A percentile compares a stretch with the other conserved stretches of the same genome.
These are phyloP conservation scores for Thraustochytrium sp. DNA, from an alignment of 352 stramenopile genomes.

Conservation along the genomic window DNA sequence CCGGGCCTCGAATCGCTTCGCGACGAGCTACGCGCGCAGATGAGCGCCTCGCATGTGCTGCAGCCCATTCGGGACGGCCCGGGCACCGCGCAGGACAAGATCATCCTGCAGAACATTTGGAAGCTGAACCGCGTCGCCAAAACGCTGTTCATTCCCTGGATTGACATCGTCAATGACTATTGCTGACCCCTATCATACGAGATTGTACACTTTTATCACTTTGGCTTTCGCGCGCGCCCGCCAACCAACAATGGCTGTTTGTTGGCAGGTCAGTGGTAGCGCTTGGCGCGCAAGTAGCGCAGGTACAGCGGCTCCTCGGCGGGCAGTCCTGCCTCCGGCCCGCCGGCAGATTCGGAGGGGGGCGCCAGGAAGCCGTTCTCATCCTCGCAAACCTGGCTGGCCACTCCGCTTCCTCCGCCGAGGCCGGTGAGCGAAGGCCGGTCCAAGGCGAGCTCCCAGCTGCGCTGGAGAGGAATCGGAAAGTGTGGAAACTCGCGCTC, in stretches of 20 bases:
- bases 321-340: background rate
- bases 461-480: background rate
- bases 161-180: slow-evolving; percentile 6
- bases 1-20: background rate
- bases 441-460: background rate
- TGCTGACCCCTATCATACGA: background rate
- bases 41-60: background rate
- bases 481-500: background rate
- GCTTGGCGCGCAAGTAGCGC: background rate
- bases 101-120: slow-evolving; percentile 4
- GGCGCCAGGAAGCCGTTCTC: no score
- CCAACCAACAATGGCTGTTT: no score
- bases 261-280: background rate
- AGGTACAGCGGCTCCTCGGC: background rate
- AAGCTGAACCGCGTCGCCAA: slow-evolving; percentile 6
- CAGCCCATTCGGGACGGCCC: background rate
- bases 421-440: no score
- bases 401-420: no score
- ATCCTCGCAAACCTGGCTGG: no score
- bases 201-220: no score
- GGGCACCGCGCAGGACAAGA: background rate
- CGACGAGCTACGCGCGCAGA: background rate
- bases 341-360: no score
- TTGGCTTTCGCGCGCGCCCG: no score
- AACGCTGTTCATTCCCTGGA: slow-evolving; percentile 9